A percentile compares a stretch with the other conserved stretches of the same genome.
Evolutionary conservation across 139 green algal species (phyloP).

Genomic region (Chlorella sp.): DNA sequence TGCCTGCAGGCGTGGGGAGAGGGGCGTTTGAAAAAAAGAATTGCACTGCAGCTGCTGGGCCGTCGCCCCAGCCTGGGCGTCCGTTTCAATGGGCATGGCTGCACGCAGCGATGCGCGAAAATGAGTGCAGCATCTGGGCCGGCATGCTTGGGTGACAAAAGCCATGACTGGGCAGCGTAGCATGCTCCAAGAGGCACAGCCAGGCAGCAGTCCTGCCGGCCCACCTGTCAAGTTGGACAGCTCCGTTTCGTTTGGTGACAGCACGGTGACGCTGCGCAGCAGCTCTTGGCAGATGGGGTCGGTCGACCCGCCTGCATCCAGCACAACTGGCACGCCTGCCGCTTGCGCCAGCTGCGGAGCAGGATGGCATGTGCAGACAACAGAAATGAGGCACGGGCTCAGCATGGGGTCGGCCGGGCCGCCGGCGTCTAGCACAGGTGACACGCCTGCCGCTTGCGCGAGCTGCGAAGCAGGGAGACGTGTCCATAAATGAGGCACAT

Average conservation of each 20-base stretch:
- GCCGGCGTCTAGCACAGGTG: neutral
- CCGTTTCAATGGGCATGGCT: too few relatives aligned
- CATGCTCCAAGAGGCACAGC: neutral
- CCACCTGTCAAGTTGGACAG: conserved; percentile 18
- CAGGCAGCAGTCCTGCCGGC: neutral
- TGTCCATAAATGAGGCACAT: too few relatives aligned
- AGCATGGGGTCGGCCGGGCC: neutral
- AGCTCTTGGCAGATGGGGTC: neutral
- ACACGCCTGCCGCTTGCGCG: neutral
- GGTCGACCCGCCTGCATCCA: neutral
- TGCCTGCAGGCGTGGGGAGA: neutral
- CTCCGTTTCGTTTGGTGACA: conserved; percentile 23
- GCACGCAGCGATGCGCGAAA: too few relatives aligned
- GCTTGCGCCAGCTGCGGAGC: neutral
- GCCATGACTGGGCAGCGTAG: neutral
- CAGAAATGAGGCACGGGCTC: neutral
- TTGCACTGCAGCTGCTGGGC: too few relatives aligned
- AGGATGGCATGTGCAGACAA: neutral
- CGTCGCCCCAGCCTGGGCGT: too few relatives aligned
- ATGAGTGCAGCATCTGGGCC: too few relatives aligned
- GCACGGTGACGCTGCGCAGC: conserved; percentile 17
- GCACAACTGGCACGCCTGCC: conserved; percentile 12
- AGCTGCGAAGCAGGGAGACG: neutral
- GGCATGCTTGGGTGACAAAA: too few relatives aligned
- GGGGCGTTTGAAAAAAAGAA: too few relatives aligned